A percentile compares a stretch with the other conserved stretches of the same genome.
Conservation (phyloP, 169 alveolate species). For the Plasmodium knowlesi region DNA sequence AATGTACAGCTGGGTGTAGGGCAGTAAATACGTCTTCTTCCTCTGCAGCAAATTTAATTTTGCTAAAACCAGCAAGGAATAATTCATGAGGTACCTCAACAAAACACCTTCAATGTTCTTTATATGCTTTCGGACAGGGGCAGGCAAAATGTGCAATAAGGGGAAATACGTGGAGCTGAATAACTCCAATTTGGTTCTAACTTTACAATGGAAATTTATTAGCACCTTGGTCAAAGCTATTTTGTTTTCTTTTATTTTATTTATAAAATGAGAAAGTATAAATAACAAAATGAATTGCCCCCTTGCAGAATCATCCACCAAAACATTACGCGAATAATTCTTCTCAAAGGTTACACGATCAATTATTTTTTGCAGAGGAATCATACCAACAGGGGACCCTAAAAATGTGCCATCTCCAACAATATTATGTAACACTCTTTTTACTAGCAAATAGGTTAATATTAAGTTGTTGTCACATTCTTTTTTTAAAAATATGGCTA, state of each 20-base stretch:
- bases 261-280: constrained; percentile 65
- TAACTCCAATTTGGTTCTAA: constrained; percentile 34
- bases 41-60: constrained; percentile 38
- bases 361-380: constrained; percentile 49
- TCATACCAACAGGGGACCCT: not conserved
- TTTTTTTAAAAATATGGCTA: constrained; percentile 77
- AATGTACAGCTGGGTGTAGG: constrained; percentile 58
- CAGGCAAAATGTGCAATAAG: constrained; percentile 46
- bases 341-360: constrained; percentile 58
- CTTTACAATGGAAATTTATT: constrained; percentile 29
- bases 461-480: constrained; percentile 79
- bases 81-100: constrained; percentile 35
- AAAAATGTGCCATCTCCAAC: constrained; percentile 62
- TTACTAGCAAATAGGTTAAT: constrained; percentile 68
- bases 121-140: constrained; percentile 38
- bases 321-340: constrained; percentile 55
- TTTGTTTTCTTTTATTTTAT: constrained; percentile 70
- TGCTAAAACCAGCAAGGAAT: constrained; percentile 19
- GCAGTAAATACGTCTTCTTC: constrained; percentile 55
- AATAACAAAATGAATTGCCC: constrained; percentile 58
- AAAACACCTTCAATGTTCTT: constrained; percentile 26
- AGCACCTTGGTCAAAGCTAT: constrained; percentile 46
- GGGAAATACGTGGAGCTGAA: constrained; percentile 54
- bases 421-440: constrained; percentile 41
- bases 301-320: constrained; percentile 45